Percentiles rank a stretch among this genome's conserved stretches.
Evolutionary conservation across 192 early-diverging fungal genomes (phyloP).

Genomic region (Anaeromyces robustus): DNA sequence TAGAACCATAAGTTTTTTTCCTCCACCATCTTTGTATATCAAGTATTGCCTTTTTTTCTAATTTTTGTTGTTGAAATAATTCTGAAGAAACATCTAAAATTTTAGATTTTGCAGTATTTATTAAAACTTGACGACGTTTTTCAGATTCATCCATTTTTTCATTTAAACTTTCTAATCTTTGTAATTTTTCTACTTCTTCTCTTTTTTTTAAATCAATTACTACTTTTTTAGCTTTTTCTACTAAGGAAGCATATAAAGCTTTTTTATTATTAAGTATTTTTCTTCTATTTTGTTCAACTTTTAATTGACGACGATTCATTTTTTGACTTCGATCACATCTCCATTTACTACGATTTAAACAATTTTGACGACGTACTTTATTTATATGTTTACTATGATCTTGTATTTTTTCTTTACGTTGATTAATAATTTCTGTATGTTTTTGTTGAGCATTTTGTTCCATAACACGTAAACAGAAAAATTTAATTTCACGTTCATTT

Average conservation of each 20-base stretch:
- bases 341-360: neutral
- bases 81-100: neutral
- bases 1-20: neutral
- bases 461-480: neutral
- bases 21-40: neutral
- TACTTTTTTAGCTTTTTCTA: neutral
- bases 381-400: neutral
- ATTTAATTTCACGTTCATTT: neutral
- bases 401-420: neutral
- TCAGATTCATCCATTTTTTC: neutral
- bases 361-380: neutral
- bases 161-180: neutral
- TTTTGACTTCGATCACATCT: neutral
- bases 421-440: neutral
- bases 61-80: neutral
- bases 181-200: neutral
- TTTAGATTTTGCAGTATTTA: neutral
- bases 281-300: neutral
- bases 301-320: neutral
- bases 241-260: neutral
- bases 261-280: neutral
- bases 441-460: neutral
- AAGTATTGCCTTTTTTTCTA: neutral
- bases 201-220: neutral
- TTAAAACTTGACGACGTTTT: neutral